Base-by-base conservation (phyloP, 2,329 filamentous ascomycete genomes). In the Epichloe typhina region DNA sequence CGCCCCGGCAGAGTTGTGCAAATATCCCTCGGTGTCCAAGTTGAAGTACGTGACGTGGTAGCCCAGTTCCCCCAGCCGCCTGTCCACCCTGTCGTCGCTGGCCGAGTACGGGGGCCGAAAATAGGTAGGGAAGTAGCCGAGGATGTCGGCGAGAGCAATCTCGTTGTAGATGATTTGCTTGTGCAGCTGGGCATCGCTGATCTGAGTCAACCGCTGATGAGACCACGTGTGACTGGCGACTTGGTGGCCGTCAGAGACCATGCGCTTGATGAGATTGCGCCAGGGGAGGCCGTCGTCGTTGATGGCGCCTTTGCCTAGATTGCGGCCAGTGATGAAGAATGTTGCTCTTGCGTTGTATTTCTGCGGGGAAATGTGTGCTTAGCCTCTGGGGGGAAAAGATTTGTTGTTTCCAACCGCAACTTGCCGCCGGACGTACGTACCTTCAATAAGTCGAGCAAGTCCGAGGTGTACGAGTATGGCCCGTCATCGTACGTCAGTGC, bases 1-100 rank as follows among this genome's bases (percentile, higher is more conserved):
- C 51, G 67, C 67, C 37, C 71, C 64, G 5, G 75, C 68, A 15
- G 64, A 65, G 50, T 73, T 68, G 57, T 80, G 73, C 50, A 78
- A 66, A 59, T 80, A 82, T 50, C 80, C 79, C 50, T 78, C 71
- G 3, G 79, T 82, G 58, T 83, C 79, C 43, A 82, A 66, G 59
- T 80, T 74, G 57, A 79, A 80, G 64, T 80, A 79, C 31, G 72
- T 71, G 58, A 80, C 59, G 58, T 80, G 75, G 62, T 81, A 81
- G n/a, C 74, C 74, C 5, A 80, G 56, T 26, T 64, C 62, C 13
- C 13, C 63, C 41, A 73, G 58, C 62, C 67, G 63, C 19, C 57
- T 63, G 45, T 72, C 68, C 6, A 68, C 71, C 0, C 56, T 62
- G 4, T 52, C 52, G 47, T 68, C 69, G 59, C 70, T 72, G 35